Evolutionary conservation across 2,329 filamentous ascomycete species (phyloP).

Genomic region (Fusarium euwallaceae): DNA sequence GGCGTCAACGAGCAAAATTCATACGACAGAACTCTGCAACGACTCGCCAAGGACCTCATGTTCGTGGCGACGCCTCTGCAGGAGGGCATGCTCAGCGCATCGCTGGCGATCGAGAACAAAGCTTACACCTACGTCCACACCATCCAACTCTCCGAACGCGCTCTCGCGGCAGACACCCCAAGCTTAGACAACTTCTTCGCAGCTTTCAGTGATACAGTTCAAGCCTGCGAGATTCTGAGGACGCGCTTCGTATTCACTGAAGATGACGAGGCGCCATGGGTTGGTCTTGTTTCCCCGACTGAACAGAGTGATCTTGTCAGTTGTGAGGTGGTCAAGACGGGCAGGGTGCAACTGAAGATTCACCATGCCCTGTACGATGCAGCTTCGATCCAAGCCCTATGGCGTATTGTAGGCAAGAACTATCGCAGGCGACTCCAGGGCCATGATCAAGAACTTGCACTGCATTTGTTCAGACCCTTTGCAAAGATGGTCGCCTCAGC

Average conservation of each 20-base stretch:
- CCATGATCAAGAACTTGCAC: not conserved
- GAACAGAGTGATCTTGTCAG: conserved; percentile 22
- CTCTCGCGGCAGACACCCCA: not conserved
- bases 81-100: conserved; percentile 33
- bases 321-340: conserved; percentile 2
- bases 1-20: not conserved
- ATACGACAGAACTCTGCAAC: not conserved
- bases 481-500: conserved; percentile 1
- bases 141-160: conserved; percentile 12
- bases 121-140: conserved; percentile 24
- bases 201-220: conserved; percentile 17
- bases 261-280: conserved; percentile 18
- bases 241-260: conserved; percentile 25
- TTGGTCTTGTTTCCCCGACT: conserved; percentile 21
- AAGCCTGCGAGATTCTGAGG: conserved; percentile 18
- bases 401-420: not conserved
- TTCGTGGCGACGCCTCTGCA: conserved; percentile 25
- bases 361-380: conserved; percentile 30
- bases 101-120: conserved; percentile 4
- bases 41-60: conserved; percentile 16
- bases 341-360: conserved; percentile 5
- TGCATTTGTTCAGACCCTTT: conserved; percentile 15
- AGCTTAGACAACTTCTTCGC: conserved; percentile 9
- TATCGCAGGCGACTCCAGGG: not conserved
- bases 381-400: not conserved